Base-by-base conservation (phyloP, 192 early-diverging fungal species). In the Paraglomus brasilianum region DNA sequence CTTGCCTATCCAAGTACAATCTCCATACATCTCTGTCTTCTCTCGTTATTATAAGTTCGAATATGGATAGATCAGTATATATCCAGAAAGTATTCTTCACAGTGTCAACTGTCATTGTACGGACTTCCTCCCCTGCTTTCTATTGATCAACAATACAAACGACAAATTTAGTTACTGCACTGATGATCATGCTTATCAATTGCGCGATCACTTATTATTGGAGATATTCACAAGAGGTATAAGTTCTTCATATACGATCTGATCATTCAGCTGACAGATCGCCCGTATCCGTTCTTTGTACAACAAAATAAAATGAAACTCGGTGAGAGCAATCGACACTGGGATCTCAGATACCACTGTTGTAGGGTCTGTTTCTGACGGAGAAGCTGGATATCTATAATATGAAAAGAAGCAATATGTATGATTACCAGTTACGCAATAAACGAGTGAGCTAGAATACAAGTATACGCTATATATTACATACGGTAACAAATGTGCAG, bases 11-110 rank as follows among this genome's bases (percentile, higher is more conserved):
- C 44, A 99, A 77, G 72, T 91, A 97, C 2, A 98, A 83, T 40
- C 87, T 83, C 97, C 97, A 99, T 5, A 96, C 89, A 68, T 99
- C 89, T 42, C 95, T 87, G 62, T 95, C 94, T 81, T 99, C 97
- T 40, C 96, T 90, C 0, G 82, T 88, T 22, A 97, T 86, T 30
- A 94, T 83, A n/a, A 99, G 77, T 79, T 99, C 96, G 70, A 89
- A 92, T 42, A 99, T 85, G 4, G 88, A 81, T 10, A 77, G 64
- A n/a, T 87, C 88, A 5, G 95, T 96, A 46, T 86, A 92, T 30
- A 97, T 80, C 97, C 97, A 99, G 66, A 88, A 95, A 0, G 96
- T 96, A 61, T 88, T 86, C 69, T 92, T 91, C 13, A 83, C 72
- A 40, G 77, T 80, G 71, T 98, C 97, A 4, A 90, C 85, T 0